Evolutionary conservation across 2,329 filamentous ascomycete species (phyloP).

Genomic region (Venturia carpophila): DNA sequence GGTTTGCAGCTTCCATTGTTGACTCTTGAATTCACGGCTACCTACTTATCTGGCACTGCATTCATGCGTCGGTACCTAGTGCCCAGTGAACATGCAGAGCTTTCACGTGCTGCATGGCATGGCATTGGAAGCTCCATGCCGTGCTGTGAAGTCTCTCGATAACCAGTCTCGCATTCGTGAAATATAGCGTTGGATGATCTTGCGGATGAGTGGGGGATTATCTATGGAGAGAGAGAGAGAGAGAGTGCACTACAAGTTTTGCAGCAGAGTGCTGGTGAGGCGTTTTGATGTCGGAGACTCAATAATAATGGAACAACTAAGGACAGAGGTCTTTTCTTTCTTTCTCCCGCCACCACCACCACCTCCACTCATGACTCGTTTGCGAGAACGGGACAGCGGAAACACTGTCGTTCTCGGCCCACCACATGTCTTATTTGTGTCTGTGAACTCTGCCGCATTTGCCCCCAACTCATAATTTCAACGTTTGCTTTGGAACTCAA

Average conservation of each 20-base stretch:
- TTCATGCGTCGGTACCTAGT: slow-evolving; percentile 24
- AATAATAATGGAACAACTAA: too few relatives aligned
- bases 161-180: slow-evolving; percentile 28
- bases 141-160: slow-evolving; percentile 22
- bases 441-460: neutral
- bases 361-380: neutral
- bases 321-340: too few relatives aligned
- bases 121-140: slow-evolving; percentile 22
- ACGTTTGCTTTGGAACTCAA: neutral
- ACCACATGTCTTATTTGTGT: neutral
- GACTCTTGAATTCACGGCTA: slow-evolving; percentile 20
- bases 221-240: too few relatives aligned
- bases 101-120: slow-evolving; percentile 34
- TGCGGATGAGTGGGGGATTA: neutral
- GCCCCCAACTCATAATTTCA: neutral
- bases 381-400: neutral
- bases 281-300: too few relatives aligned
- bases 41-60: slow-evolving; percentile 31
- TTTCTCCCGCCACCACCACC: neutral
- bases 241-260: too few relatives aligned
- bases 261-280: too few relatives aligned
- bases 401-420: neutral
- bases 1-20: slow-evolving; percentile 21
- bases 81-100: slow-evolving; percentile 23
- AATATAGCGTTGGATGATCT: neutral